Conservation (phyloP, 768 basidiomycete genomes). For the Agaricus subrufescens region DNA sequence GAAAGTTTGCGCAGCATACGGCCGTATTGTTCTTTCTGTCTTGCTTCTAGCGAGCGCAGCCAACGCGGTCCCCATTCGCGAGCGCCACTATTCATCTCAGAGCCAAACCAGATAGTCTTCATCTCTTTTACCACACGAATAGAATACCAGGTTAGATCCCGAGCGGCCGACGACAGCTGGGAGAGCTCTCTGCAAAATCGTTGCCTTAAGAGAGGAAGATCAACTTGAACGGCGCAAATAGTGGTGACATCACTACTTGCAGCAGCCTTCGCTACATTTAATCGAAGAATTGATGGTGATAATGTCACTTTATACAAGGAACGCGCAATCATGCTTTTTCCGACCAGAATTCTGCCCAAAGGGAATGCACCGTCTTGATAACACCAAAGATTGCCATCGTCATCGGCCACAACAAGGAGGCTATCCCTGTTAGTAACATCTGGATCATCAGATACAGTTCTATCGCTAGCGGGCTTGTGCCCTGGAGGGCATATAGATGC, state of each 20-base stretch:
- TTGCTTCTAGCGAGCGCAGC: conserved; percentile 59
- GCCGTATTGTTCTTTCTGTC: conserved; percentile 62
- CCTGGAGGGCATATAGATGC: conserved; percentile 56
- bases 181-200: conserved; percentile 65
- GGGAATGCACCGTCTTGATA: conserved; percentile 78
- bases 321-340: conserved; percentile 26
- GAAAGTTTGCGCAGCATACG: conserved; percentile 34
- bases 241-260: neutral
- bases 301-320: conserved; percentile 43
- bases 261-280: conserved; percentile 37
- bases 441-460: conserved; percentile 30
- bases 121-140: conserved; percentile 71
- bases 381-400: conserved; percentile 50
- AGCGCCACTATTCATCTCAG: conserved; percentile 60
- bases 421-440: conserved; percentile 59
- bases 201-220: conserved; percentile 53
- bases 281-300: conserved; percentile 17
- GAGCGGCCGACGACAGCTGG: conserved; percentile 59
- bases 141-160: conserved; percentile 69
- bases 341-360: conserved; percentile 38
- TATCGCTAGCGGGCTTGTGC: conserved; percentile 25
- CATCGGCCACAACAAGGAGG: conserved; percentile 58
- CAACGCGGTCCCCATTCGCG: conserved; percentile 71
- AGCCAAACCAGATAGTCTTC: conserved; percentile 69
- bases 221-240: conserved; percentile 22